These are phyloP conservation scores for Harringtonia lauricola DNA, from an alignment of 2,329 filamentous ascomycete species.

Conservation along the genomic window DNA sequence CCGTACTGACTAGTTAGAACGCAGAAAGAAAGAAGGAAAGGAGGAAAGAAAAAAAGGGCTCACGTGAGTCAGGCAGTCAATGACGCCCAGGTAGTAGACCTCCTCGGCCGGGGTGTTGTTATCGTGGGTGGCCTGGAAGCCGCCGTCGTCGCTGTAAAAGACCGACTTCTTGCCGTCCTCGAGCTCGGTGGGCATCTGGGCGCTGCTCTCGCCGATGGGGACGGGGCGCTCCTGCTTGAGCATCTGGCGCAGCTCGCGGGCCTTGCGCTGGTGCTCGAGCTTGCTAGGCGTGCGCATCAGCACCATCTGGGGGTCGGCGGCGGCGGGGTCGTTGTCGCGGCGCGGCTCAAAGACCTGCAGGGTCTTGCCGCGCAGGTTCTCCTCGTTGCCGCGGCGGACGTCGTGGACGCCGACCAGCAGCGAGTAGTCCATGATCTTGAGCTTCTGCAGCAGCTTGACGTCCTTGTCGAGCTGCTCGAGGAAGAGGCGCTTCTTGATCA, in stretches of 20 bases:
- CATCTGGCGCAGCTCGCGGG: constrained; percentile 80
- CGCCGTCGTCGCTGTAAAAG: constrained; percentile 91
- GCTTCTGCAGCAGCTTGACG: constrained; percentile 71
- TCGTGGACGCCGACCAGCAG: constrained; percentile 92
- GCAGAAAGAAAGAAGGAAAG: not conserved
- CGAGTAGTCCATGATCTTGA: constrained; percentile 99
- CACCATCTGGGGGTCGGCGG: constrained; percentile 50
- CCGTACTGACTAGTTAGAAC: constrained; percentile 55
- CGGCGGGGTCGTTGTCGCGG: constrained; percentile 43
- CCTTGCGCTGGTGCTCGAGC: constrained; percentile 82
- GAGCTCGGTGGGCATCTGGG: constrained; percentile 84
- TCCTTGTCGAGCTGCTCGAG: constrained; percentile 81
- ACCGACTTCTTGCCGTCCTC: constrained; percentile 65
- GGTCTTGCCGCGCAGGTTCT: constrained; percentile 82
- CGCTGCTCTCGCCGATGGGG: constrained; percentile 74
- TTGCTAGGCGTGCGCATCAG: constrained; percentile 88
- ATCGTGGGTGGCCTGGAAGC: constrained; percentile 86
- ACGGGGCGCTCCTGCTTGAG: constrained; percentile 88
- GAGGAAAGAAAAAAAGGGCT: constrained; percentile 36
- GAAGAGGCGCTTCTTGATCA: constrained; percentile 79
- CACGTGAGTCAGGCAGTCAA: constrained; percentile 95
- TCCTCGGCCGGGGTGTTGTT: constrained; percentile 76
- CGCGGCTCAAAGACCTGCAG: constrained; percentile 90
- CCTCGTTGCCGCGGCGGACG: constrained; percentile 79
- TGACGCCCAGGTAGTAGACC: constrained; percentile 96